These are phyloP conservation scores for Blumeriella jaapii DNA, from an alignment of 2,329 filamentous ascomycete genomes.

Conservation along the genomic window DNA sequence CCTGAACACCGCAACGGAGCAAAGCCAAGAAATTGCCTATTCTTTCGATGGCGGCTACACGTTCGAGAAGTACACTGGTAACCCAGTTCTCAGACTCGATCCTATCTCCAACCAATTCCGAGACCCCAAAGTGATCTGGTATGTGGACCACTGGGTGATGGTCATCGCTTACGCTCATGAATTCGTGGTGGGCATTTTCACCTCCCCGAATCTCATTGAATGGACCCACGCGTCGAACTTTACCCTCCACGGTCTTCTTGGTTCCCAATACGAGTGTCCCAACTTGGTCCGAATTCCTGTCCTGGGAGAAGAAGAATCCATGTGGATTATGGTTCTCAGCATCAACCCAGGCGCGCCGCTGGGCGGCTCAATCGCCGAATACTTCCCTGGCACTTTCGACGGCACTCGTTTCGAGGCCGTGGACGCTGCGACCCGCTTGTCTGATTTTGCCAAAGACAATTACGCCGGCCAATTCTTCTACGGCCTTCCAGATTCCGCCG, in stretches of 20 bases:
- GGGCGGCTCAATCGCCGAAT: slow-evolving; percentile 43
- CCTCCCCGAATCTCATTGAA: slow-evolving; percentile 43
- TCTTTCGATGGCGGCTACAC: slow-evolving; percentile 49
- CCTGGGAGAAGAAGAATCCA: slow-evolving; percentile 22
- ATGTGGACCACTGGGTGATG: slow-evolving; percentile 46
- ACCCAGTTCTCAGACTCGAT: slow-evolving; percentile 41
- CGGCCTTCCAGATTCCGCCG: slow-evolving; percentile 29
- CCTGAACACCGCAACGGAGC: slow-evolving; percentile 28
- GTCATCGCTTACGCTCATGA: slow-evolving; percentile 42
- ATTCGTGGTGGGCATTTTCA: slow-evolving; percentile 48
- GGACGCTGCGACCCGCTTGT: slow-evolving; percentile 32
- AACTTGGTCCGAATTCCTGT: slow-evolving; percentile 47
- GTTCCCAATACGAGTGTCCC: slow-evolving; percentile 40
- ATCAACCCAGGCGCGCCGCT: slow-evolving; percentile 46
- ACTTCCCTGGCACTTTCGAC: slow-evolving; percentile 49
- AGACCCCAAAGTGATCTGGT: slow-evolving; percentile 54
- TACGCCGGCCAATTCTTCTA: slow-evolving; percentile 47
- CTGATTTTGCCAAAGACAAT: slow-evolving; percentile 40
- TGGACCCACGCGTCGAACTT: slow-evolving; percentile 52
- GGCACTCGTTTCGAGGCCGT: slow-evolving; percentile 46
- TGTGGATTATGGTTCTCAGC: slow-evolving; percentile 37
- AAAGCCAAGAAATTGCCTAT: slow-evolving; percentile 51
- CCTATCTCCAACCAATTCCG: slow-evolving; percentile 46
- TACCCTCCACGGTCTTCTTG: slow-evolving; percentile 38
- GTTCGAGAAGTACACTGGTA: slow-evolving; percentile 46